phyloP scores from a whole-genome alignment of 139 green algal species.

The Tetradesmus lagerheimii region DNA sequence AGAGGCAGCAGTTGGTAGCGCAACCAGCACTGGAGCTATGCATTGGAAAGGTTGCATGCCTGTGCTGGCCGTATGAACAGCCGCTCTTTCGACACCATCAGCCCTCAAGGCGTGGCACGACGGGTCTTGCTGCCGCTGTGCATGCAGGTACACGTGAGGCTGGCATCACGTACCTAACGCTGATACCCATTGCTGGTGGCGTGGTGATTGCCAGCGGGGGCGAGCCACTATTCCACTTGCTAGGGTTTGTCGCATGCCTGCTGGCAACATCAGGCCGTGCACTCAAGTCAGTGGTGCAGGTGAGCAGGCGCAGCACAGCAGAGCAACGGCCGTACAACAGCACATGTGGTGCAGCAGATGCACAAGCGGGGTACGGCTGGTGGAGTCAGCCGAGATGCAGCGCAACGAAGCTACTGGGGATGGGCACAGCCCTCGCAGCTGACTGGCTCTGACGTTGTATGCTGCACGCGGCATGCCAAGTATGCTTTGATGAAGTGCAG shows the following conservation, averaged over 20 bases:
- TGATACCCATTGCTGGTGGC: slow-evolving; percentile 91
- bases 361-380: no score
- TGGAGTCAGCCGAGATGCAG: background rate
- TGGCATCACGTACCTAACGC: slow-evolving; percentile 80
- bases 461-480: no score
- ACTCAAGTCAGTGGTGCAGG: slow-evolving; percentile 90
- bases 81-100: no score
- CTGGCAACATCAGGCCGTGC: slow-evolving; percentile 75
- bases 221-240: slow-evolving; percentile 89
- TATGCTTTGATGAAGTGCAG: background rate
- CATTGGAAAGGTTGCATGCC: background rate
- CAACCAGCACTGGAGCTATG: background rate
- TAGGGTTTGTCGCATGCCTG: slow-evolving; percentile 89
- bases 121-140: background rate
- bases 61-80: background rate
- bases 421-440: background rate
- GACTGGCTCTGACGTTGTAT: background rate
- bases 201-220: slow-evolving; percentile 90
- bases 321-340: background rate
- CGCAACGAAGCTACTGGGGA: background rate
- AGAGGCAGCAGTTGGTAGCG: background rate
- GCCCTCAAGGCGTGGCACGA: no score
- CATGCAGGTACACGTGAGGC: slow-evolving; percentile 66
- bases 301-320: background rate
- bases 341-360: background rate